Evolutionary conservation across 495 filamentous ascomycete species (phyloP), one percentile per base, ranked within the genome.

Genomic region (Lasiosphaeria hispida): DNA sequence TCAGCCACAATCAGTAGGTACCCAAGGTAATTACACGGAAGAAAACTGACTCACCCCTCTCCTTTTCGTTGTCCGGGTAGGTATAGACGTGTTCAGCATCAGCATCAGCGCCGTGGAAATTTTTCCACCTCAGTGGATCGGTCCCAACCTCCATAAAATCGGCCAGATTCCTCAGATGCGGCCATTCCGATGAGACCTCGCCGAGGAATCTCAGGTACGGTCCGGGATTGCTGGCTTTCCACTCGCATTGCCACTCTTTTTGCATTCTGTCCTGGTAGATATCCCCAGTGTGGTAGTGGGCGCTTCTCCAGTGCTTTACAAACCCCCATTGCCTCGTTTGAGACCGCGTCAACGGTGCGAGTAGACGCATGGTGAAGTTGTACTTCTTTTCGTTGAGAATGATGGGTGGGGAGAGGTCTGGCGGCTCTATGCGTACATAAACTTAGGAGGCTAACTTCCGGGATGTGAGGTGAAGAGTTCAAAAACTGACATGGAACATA

Each of bases 21-120:
- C n/a, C n/a, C n/a, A n/a, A n/a, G n/a, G n/a, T n/a, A n/a, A n/a
- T n/a, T n/a, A n/a, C n/a, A n/a, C n/a, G n/a, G n/a, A n/a, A n/a
- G n/a, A n/a, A n/a, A n/a, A n/a, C n/a, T n/a, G n/a, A n/a, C n/a
- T n/a, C n/a, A n/a, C 2, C 42, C 7, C 42, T 8, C n/a, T 44
- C 10, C 3, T 14, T n/a, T 18, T 44, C n/a, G 14, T 44, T 18
- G 6, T 44, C 14, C 6, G 42, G 14, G 42, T 44, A 44, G 6
- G 42, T 44, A 10, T 44, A 44, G n/a, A n/a, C n/a, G 17, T 44
- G 42, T 44, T 44, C n/a, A n/a, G n/a, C n/a, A 10, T 44, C 42
- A 4, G 6, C n/a, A 44, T 44, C 42, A 14, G 9, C n/a, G 42
- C n/a, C 10, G 42, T 18, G 23, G 10, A 44, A 44, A 17, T 44